Percentiles rank a stretch among this genome's conserved stretches.
Conservation (phyloP, 805 yeast genomes). For the Torulaspora maleeae region DNA sequence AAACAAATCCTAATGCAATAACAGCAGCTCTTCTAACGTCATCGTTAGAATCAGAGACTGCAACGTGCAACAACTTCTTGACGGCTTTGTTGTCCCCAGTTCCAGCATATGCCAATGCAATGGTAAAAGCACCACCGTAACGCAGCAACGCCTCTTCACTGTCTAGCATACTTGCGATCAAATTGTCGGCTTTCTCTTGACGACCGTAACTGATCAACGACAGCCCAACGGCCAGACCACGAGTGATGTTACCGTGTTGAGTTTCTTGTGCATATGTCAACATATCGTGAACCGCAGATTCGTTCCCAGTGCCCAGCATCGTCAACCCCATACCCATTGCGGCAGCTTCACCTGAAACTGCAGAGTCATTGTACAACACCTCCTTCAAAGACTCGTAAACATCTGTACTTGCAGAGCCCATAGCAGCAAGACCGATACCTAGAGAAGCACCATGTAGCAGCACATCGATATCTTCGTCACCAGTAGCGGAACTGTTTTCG, state of each 20-base stretch:
- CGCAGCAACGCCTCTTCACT: constrained; percentile 82
- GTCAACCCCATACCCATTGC: constrained; percentile 94
- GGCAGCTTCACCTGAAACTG: constrained; percentile 93
- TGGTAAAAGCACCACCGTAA: constrained; percentile 92
- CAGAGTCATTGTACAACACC: constrained; percentile 83
- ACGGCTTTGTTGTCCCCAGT: constrained; percentile 89
- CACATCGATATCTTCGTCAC: constrained; percentile 69
- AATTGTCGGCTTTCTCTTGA: constrained; percentile 71
- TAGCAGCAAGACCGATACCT: constrained; percentile 94
- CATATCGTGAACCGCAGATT: constrained; percentile 70
- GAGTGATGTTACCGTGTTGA: constrained; percentile 89
- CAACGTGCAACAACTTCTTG: constrained; percentile 79
- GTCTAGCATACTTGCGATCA: constrained; percentile 59
- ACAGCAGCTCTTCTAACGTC: constrained; percentile 97
- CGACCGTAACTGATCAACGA: constrained; percentile 82
- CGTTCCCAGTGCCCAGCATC: constrained; percentile 85
- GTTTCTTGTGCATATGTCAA: constrained; percentile 88
- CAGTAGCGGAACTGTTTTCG: constrained; percentile 55
- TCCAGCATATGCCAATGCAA: constrained; percentile 95
- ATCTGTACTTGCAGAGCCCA: constrained; percentile 75
- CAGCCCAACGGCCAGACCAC: constrained; percentile 88
- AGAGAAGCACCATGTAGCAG: constrained; percentile 92
- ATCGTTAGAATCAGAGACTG: constrained; percentile 94
- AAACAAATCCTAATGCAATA: constrained; percentile 81
- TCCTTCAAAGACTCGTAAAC: constrained; percentile 79